phyloP scores from a whole-genome alignment of 352 stramenopile species.

The Pythium pyrilobum region DNA sequence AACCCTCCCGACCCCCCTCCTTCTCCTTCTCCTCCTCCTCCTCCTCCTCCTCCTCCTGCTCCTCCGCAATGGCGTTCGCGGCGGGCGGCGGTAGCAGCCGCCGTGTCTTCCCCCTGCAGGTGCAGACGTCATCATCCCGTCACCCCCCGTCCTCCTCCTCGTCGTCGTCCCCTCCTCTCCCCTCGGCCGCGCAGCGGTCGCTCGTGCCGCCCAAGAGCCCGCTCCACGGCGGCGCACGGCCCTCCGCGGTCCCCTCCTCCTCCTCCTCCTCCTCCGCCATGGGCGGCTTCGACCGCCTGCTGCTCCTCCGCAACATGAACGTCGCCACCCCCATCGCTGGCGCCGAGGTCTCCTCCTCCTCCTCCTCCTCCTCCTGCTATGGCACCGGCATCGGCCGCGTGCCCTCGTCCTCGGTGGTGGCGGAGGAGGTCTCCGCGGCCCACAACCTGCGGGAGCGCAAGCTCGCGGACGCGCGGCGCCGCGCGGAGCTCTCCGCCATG shows the following conservation, averaged over 20 bases:
- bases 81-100: conserved; percentile 10
- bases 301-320: conserved; percentile 55
- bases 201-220: conserved; percentile 49
- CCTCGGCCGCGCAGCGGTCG: conserved; percentile 7
- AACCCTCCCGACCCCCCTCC: no score
- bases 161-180: not conserved
- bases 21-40: no score
- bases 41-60: no score
- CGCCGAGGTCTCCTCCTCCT: not conserved
- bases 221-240: conserved; percentile 22
- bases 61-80: conserved; percentile 1
- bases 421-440: conserved; percentile 42
- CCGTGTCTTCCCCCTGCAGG: conserved; percentile 37
- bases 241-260: not conserved
- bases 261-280: conserved; percentile 1
- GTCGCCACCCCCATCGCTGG: conserved; percentile 16
- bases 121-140: conserved; percentile 18
- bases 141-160: not conserved
- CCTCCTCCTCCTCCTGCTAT: not conserved
- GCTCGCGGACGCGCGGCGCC: conserved; percentile 37
- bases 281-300: conserved; percentile 35
- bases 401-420: no score
- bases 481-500: conserved; percentile 45
- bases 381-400: not conserved
- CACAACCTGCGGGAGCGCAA: conserved; percentile 64